Evolutionary conservation across 2,329 filamentous ascomycete species (phyloP).

Genomic region (Fusarium mundagurra): DNA sequence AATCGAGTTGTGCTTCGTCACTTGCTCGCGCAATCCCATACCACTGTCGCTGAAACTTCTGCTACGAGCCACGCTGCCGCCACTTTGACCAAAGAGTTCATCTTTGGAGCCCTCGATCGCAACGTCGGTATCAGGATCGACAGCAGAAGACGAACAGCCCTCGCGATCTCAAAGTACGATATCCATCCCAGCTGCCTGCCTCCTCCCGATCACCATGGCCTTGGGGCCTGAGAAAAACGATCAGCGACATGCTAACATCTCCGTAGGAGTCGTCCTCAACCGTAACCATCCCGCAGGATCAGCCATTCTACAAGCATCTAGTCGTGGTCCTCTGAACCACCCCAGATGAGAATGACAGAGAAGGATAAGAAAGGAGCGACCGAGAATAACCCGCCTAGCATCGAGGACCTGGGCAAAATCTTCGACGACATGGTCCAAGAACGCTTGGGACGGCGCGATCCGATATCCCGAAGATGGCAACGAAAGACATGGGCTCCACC

Average conservation of each 20-base stretch:
- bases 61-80: too few species aligned
- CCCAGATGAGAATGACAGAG: not conserved
- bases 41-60: not conserved
- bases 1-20: not conserved
- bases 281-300: not conserved
- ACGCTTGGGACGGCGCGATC: not conserved
- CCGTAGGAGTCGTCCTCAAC: too few species aligned
- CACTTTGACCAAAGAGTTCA: not conserved
- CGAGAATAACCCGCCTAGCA: not conserved
- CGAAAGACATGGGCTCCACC: not conserved
- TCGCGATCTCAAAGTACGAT: not conserved
- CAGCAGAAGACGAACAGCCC: not conserved
- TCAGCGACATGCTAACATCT: fast-evolving
- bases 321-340: not conserved
- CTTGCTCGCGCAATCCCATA: not conserved
- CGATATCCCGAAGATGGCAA: not conserved
- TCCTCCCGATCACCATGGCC: too few species aligned
- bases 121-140: not conserved
- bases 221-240: too few species aligned
- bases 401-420: not conserved
- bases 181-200: too few species aligned
- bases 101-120: not conserved
- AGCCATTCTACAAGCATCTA: not conserved
- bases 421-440: not conserved
- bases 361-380: not conserved